Evolutionary conservation across 768 basidiomycete species (phyloP).

Genomic region (Macrolepiota dolichaula): DNA sequence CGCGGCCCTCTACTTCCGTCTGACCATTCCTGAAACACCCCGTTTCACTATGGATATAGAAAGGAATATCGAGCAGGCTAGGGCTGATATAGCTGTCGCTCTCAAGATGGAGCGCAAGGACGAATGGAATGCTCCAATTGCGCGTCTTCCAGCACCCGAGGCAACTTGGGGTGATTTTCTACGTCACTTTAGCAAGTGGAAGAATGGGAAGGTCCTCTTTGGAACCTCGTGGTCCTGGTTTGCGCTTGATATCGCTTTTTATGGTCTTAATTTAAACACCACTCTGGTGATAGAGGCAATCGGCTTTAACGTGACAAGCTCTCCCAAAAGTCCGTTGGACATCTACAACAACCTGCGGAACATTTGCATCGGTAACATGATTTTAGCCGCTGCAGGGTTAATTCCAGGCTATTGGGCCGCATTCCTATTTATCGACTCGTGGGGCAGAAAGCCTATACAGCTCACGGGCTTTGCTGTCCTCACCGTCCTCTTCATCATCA

Average conservation of each 20-base stretch:
- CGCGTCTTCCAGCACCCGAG: conserved; percentile 65
- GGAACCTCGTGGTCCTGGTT: conserved; percentile 87
- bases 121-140: conserved; percentile 47
- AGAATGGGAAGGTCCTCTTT: conserved; percentile 77
- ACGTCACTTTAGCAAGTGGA: conserved; percentile 64
- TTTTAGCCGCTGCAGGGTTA: conserved; percentile 73
- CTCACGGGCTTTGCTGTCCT: conserved; percentile 72
- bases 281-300: conserved; percentile 72
- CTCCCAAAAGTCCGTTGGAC: conserved; percentile 25
- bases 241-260: conserved; percentile 54
- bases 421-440: conserved; percentile 65
- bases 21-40: conserved; percentile 91
- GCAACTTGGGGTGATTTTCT: conserved; percentile 68
- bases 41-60: conserved; percentile 93
- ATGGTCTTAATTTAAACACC: conserved; percentile 85
- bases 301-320: conserved; percentile 55
- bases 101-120: conserved; percentile 45
- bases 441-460: conserved; percentile 84
- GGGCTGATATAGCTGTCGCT: conserved; percentile 70
- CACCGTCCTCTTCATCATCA: conserved; percentile 60
- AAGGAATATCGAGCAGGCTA: conserved; percentile 73
- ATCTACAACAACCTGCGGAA: conserved; percentile 65
- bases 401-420: conserved; percentile 78
- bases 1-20: conserved; percentile 88
- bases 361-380: conserved; percentile 70